These are phyloP conservation scores for Talaromyces islandicus DNA, from an alignment of 2,329 filamentous ascomycete species.

Conservation along the genomic window DNA sequence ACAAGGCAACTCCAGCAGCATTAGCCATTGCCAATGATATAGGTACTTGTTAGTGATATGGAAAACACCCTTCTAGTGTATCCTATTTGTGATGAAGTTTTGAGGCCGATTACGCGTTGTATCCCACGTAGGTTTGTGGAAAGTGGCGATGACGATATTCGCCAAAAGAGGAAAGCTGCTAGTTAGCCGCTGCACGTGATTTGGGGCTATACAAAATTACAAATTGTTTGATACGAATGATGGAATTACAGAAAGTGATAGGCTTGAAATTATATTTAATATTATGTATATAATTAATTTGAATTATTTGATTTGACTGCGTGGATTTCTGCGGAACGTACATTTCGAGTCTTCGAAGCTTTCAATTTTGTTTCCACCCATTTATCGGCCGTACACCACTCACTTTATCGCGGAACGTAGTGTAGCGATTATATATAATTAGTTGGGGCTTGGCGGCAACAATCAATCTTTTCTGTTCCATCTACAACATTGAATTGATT, in stretches of 20 bases:
- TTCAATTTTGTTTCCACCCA: no score
- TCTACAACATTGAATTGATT: no score
- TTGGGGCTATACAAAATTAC: background rate
- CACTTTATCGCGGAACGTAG: no score
- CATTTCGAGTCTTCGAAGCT: no score
- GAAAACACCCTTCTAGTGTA: background rate
- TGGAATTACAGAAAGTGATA: no score
- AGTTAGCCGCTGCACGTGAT: background rate
- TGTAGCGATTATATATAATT: no score
- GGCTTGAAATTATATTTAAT: background rate
- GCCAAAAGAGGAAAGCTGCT: background rate
- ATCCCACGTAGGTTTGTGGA: background rate
- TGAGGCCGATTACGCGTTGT: background rate
- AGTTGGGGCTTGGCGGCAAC: no score
- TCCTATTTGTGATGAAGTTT: background rate
- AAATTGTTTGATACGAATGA: background rate
- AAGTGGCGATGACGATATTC: constrained; percentile 1
- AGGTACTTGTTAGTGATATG: background rate
- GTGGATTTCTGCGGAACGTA: no score
- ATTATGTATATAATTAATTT: no score
- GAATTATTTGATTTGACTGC: no score
- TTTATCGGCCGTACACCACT: no score
- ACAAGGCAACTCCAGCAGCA: constrained; percentile 24
- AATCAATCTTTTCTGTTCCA: no score
- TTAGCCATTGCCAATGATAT: constrained; percentile 30